phyloP scores from a whole-genome alignment of 1,139 yeast species.

The Hyphopichia khmerensis region DNA sequence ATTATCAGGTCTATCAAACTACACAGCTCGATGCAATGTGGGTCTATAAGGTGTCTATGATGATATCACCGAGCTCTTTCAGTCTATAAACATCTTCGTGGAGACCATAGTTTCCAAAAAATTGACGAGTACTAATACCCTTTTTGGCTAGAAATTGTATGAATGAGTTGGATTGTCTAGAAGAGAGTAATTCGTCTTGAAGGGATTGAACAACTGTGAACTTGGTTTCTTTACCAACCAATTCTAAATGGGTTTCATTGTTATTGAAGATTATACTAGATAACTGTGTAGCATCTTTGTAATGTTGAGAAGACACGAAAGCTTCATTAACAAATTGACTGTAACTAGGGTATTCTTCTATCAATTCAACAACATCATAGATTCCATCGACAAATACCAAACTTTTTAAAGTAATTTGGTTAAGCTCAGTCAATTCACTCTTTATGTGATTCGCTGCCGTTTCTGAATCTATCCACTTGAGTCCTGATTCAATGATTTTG shows the following conservation, averaged over 20 bases:
- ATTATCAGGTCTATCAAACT: too few relatives aligned
- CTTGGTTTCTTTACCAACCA: not conserved
- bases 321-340: conserved; percentile 33
- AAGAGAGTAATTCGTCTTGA: conserved; percentile 35
- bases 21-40: too few relatives aligned
- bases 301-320: conserved; percentile 19
- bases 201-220: conserved; percentile 26
- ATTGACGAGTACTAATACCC: conserved; percentile 6
- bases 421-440: not conserved
- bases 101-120: conserved; percentile 26
- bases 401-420: not conserved
- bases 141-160: conserved; percentile 13
- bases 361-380: conserved; percentile 27
- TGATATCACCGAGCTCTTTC: conserved; percentile 17
- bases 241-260: not conserved
- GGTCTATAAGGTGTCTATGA: conserved; percentile 3
- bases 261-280: conserved; percentile 10
- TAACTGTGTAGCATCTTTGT: conserved; percentile 24
- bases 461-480: not conserved
- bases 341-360: conserved; percentile 34
- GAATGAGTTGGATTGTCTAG: conserved; percentile 21
- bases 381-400: conserved; percentile 37
- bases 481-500: conserved; percentile 16
- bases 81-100: conserved; percentile 36
- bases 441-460: not conserved